phyloP scores from a whole-genome alignment of 768 basidiomycete genomes.

The Leccinellum luteum region DNA sequence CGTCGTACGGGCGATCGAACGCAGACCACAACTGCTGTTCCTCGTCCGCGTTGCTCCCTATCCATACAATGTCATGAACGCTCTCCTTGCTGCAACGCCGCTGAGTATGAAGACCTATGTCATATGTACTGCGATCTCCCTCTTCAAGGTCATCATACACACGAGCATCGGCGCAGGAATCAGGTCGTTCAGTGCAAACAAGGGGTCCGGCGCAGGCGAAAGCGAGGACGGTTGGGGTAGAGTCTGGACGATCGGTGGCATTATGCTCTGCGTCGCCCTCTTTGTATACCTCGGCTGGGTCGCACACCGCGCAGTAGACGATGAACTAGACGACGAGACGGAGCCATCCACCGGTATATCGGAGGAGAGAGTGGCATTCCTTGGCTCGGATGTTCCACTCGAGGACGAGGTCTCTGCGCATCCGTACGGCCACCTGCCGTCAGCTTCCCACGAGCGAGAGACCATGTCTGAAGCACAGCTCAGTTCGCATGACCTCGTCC shows the following conservation, averaged over 20 bases:
- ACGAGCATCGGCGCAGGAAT: conserved; percentile 85
- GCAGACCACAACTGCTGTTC: conserved; percentile 83
- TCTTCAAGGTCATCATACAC: conserved; percentile 90
- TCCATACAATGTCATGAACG: conserved; percentile 94
- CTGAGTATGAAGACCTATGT: conserved; percentile 79
- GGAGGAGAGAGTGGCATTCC: conserved; percentile 57
- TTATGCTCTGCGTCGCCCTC: conserved; percentile 68
- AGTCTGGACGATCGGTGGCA: conserved; percentile 66
- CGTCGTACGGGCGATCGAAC: conserved; percentile 84
- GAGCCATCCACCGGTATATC: conserved; percentile 27
- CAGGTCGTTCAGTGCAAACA: conserved; percentile 65
- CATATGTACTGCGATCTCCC: conserved; percentile 74
- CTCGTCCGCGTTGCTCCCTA: conserved; percentile 91
- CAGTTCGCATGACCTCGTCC: conserved; percentile 13
- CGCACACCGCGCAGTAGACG: conserved; percentile 66
- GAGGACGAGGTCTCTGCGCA: conserved; percentile 23
- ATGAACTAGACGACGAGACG: conserved; percentile 47
- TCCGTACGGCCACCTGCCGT: conserved; percentile 17
- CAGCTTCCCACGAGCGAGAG: conserved; percentile 19
- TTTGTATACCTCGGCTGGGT: conserved; percentile 79
- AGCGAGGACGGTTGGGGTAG: conserved; percentile 46
- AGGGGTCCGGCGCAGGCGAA: conserved; percentile 37
- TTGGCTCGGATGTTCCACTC: conserved; percentile 32
- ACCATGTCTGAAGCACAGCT: conserved; percentile 51
- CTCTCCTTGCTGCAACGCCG: conserved; percentile 81